Evolutionary conservation across 495 filamentous ascomycete genomes (phyloP).

Genomic region (Aspergillus campestris): DNA sequence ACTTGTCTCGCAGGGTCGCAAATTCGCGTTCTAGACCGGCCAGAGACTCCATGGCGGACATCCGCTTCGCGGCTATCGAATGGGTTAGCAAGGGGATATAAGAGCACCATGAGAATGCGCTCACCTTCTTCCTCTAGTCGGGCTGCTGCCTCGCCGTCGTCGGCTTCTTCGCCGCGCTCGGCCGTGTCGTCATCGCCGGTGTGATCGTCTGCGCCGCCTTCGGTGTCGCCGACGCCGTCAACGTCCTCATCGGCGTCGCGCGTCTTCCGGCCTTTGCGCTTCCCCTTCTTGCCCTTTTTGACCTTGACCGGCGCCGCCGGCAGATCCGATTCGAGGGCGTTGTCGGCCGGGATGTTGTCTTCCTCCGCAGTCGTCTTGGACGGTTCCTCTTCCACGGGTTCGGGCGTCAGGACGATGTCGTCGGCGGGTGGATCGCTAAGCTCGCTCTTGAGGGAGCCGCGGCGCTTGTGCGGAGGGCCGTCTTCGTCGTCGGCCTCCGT

Average conservation of each 20-base stretch:
- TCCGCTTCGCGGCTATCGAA: conserved; percentile 63
- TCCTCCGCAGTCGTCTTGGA: conserved; percentile 18
- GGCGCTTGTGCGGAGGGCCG: conserved; percentile 36
- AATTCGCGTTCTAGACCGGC: conserved; percentile 75
- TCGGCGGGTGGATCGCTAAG: conserved; percentile 33
- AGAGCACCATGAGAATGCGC: conserved; percentile 13
- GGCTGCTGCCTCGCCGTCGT: conserved; percentile 32
- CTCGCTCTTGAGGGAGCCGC: conserved; percentile 38
- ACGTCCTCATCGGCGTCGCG: conserved; percentile 32
- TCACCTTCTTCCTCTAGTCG: conserved; percentile 63
- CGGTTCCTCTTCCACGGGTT: conserved; percentile 27
- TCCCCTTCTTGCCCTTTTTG: conserved; percentile 37
- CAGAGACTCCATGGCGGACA: conserved; percentile 71
- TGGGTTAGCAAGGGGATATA: not conserved
- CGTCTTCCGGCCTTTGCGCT: conserved; percentile 35
- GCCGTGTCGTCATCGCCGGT: conserved; percentile 38
- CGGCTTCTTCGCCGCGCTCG: conserved; percentile 33
- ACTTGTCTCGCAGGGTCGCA: conserved; percentile 79
- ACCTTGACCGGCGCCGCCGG: conserved; percentile 20
- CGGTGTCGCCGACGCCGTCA: conserved; percentile 18
- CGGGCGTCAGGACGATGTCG: conserved; percentile 19
- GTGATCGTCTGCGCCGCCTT: conserved; percentile 24
- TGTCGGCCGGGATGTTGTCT: conserved; percentile 30
- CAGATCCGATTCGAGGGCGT: conserved; percentile 28
- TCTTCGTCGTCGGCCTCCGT: conserved; percentile 36